Conservation (phyloP, 2,329 filamentous ascomycete species). For the Phialocephala sp. region DNA sequence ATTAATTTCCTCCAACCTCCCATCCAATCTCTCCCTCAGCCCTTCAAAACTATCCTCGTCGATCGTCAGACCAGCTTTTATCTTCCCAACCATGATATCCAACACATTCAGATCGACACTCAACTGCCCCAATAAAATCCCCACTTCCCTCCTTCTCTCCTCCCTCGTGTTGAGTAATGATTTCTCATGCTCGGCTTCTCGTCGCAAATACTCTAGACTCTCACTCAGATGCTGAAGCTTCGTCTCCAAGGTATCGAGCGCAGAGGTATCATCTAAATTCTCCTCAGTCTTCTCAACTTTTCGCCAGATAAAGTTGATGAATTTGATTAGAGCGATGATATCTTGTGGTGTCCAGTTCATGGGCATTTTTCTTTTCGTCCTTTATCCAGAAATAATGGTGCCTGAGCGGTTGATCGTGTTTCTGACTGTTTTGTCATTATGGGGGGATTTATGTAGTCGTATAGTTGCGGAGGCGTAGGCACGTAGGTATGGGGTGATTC, state of each 20-base stretch:
- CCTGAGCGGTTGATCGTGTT: background rate
- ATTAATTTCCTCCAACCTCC: background rate
- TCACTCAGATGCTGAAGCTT: background rate
- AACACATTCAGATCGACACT: slow-evolving; percentile 2
- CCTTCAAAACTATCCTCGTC: background rate
- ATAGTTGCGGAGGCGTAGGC: background rate
- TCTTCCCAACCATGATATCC: slow-evolving; percentile 1
- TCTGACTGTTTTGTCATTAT: background rate
- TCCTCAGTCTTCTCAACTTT: background rate
- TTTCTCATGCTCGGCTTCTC: background rate
- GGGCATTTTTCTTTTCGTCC: background rate
- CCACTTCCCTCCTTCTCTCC: background rate
- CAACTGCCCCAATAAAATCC: background rate
- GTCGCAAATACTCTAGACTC: background rate
- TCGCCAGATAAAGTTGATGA: slow-evolving; percentile 7
- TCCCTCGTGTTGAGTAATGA: background rate
- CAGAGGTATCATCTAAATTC: background rate
- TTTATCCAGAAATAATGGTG: no score
- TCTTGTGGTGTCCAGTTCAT: slow-evolving; percentile 1
- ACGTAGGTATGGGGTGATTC: slow-evolving; percentile 7
- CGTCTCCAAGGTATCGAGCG: background rate
- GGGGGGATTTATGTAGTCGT: background rate
- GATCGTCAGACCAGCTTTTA: background rate
- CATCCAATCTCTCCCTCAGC: background rate
- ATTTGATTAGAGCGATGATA: slow-evolving; percentile 1